These are phyloP conservation scores for Circinella umbellata DNA, from an alignment of 371 early-diverging fungal genomes.

Conservation along the genomic window DNA sequence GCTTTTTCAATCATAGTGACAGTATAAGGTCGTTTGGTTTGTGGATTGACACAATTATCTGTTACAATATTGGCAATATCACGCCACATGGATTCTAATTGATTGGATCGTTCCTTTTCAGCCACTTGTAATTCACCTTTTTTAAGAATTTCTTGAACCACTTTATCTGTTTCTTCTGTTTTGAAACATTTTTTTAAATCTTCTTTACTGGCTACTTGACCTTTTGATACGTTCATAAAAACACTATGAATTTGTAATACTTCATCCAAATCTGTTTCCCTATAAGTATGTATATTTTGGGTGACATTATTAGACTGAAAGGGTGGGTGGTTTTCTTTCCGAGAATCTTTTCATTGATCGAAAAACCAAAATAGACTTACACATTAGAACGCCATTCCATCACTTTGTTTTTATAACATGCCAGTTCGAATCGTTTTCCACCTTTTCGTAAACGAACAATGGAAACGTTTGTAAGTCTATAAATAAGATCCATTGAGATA, in stretches of 20 bases:
- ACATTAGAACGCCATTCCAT: conserved; percentile 93
- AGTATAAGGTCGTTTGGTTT: conserved; percentile 93
- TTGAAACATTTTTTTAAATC: conserved; percentile 90
- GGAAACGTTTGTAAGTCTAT: conserved; percentile 92
- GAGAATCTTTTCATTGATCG: no score
- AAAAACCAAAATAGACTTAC: conserved; percentile 51
- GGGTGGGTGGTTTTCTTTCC: no score
- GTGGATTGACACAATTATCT: conserved; percentile 94
- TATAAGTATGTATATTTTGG: conserved; percentile 23
- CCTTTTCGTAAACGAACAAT: conserved; percentile 95
- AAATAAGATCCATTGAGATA: background rate
- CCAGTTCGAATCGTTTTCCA: conserved; percentile 97
- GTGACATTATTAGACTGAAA: no score
- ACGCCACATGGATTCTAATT: conserved; percentile 78
- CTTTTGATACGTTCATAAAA: conserved; percentile 96
- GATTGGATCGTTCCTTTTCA: conserved; percentile 91
- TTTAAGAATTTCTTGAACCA: conserved; percentile 88
- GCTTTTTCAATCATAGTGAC: conserved; percentile 97
- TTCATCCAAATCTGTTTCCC: conserved; percentile 95
- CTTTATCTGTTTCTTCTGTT: conserved; percentile 82
- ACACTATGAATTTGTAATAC: conserved; percentile 94
- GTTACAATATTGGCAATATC: conserved; percentile 95
- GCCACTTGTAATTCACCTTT: conserved; percentile 97
- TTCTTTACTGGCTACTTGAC: conserved; percentile 89
- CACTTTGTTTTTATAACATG: conserved; percentile 99